These are phyloP conservation scores for Cutaneotrichosporon sp. DNA, from an alignment of 1,284 basidiomycete genomes.

Conservation along the genomic window DNA sequence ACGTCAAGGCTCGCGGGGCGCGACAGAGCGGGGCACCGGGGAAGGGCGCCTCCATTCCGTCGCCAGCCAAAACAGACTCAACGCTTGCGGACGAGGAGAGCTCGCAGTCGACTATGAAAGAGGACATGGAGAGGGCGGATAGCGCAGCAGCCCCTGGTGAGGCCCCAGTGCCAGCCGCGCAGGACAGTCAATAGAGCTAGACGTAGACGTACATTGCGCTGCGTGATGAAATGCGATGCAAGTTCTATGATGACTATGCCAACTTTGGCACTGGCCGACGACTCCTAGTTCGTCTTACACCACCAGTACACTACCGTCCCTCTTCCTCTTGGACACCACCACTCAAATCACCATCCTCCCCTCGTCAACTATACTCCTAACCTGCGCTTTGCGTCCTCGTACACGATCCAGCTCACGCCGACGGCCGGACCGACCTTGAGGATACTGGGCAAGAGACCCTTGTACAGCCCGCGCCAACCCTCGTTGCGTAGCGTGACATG, in stretches of 20 bases:
- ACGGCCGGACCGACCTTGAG: conserved; percentile 95
- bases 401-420: conserved; percentile 87
- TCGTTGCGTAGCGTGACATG: conserved; percentile 78
- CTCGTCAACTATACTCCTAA: conserved; percentile 35
- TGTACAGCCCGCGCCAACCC: conserved; percentile 93
- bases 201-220: neutral
- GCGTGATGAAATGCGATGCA: conserved; percentile 16
- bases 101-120: neutral
- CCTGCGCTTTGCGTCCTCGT: conserved; percentile 49
- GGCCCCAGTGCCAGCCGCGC: neutral
- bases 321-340: neutral
- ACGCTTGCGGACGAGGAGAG: neutral
- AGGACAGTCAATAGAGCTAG: conserved; percentile 1
- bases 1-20: conserved; percentile 4
- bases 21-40: neutral
- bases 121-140: neutral
- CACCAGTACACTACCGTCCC: neutral
- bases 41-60: neutral
- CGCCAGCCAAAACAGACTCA: neutral
- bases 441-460: conserved; percentile 83
- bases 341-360: neutral
- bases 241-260: conserved; percentile 21
- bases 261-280: neutral
- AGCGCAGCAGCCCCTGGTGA: neutral
- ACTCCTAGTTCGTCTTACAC: neutral